phyloP scores from a whole-genome alignment of 2,329 filamentous ascomycete genomes.

The Colletotrichum sp. region DNA sequence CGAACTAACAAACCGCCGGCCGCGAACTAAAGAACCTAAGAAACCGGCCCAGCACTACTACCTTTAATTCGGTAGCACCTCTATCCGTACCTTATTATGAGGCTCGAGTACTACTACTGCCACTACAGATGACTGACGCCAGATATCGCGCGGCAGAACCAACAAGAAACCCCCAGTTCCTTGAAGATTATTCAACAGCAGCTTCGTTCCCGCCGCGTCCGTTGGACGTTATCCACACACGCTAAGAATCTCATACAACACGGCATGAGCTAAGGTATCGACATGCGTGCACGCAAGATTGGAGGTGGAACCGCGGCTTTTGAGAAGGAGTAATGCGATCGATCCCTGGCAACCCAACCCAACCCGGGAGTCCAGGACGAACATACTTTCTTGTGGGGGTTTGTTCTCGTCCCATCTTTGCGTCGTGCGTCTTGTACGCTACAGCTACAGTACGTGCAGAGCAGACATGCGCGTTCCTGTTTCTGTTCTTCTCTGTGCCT shows the following conservation, averaged over 20 bases:
- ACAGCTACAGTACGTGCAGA: background rate
- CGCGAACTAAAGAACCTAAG: background rate
- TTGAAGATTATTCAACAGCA: background rate
- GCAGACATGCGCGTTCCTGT: slow-evolving; percentile 6
- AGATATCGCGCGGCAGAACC: background rate
- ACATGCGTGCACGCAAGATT: background rate
- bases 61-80: background rate
- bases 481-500: background rate
- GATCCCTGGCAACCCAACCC: background rate
- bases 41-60: background rate
- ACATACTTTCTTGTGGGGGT: slow-evolving; percentile 5
- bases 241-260: slow-evolving; percentile 6
- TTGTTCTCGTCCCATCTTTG: background rate
- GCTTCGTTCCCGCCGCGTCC: background rate
- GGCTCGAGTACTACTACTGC: background rate
- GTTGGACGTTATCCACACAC: background rate
- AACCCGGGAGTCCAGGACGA: background rate
- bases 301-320: background rate
- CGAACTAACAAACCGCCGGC: background rate
- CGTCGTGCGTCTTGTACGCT: background rate
- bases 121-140: background rate
- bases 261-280: background rate
- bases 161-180: background rate
- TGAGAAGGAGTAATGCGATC: background rate
- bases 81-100: background rate